Conservation (phyloP, 495 filamentous ascomycete species). For the Xylaria scruposa region DNA sequence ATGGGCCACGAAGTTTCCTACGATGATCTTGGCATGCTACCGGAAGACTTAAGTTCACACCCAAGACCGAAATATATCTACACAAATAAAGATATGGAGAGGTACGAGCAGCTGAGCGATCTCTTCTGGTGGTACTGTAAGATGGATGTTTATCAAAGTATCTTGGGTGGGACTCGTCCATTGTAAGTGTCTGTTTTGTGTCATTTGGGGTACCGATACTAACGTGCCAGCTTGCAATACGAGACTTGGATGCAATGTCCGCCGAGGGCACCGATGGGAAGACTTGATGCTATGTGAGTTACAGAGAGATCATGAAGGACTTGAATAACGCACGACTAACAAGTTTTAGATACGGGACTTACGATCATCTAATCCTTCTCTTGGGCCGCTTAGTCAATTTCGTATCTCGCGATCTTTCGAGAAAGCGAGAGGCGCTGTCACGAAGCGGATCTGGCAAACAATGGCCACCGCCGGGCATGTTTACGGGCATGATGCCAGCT, state of each 20-base stretch:
- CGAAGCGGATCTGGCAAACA: conserved; percentile 44
- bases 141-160: conserved; percentile 89
- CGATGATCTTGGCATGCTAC: conserved; percentile 41
- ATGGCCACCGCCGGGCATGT: conserved; percentile 48
- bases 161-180: conserved; percentile 82
- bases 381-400: conserved; percentile 85
- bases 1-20: conserved; percentile 47
- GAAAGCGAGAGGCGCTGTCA: conserved; percentile 71
- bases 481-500: conserved; percentile 71
- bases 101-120: conserved; percentile 81
- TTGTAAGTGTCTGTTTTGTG: conserved; percentile 66
- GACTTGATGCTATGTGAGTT: conserved; percentile 71
- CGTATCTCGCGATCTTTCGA: conserved; percentile 73
- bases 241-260: conserved; percentile 81
- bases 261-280: conserved; percentile 80
- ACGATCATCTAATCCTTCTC: conserved; percentile 84
- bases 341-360: conserved; percentile 70
- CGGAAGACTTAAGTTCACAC: conserved; percentile 36
- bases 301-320: background rate
- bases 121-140: conserved; percentile 97
- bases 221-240: conserved; percentile 72
- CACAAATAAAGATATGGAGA: conserved; percentile 75
- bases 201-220: conserved; percentile 25
- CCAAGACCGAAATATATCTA: conserved; percentile 47
- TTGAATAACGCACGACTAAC: conserved; percentile 14